Evolutionary conservation across 495 filamentous ascomycete genomes (phyloP), one percentile per base, ranked within the genome.

Genomic region (Daldinia childiae): DNA sequence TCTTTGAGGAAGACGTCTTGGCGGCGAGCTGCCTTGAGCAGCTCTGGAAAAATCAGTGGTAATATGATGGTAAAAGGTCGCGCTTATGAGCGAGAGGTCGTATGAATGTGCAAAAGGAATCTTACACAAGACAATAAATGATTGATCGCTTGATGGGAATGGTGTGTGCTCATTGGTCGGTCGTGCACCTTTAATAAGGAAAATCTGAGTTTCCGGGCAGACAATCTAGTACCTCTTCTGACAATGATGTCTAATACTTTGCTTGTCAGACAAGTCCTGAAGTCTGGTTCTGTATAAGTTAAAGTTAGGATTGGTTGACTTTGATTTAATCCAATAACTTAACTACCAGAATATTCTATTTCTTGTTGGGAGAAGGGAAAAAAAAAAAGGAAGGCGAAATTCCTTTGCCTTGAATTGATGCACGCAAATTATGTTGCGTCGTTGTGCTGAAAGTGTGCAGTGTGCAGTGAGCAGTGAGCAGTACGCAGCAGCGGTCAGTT

Each of bases 1-100:
- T 93, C 90, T 96, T 96, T 86, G 86, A 86, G 83, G 91, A 92
- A 89, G 92, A 92, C 92, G 91, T 94, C 79, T 87, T 94, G 91
- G 87, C 87, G 81, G 86, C 82, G 90, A 92, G 90, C 90, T 91
- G 90, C 89, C 50, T 70, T 64, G 69, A 66, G 84, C 84, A 86
- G 84, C 84, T 86, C 84, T 74, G 66, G 73, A 58, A 43, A 58
- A 66, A 73, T 61, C 54, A 69, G 65, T 39, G 67, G 50, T 67
- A 64, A 58, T 67, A 65, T 63, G 30, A 48, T n/a, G 58, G 54
- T 29, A 6, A 29, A 43, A 39, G 50, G 54, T 34, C 57, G 59
- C 58, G 32, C 27, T 58, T 68, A 50, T 69, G 62, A 39, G 43
- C 55, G 48, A 55, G 68, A 55, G 27, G 57, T 54, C 64, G 56